Percentiles rank a stretch among this genome's conserved stretches.
Conservation (phyloP, 257 asterid genomes). For the Capsicum chinense region DNA sequence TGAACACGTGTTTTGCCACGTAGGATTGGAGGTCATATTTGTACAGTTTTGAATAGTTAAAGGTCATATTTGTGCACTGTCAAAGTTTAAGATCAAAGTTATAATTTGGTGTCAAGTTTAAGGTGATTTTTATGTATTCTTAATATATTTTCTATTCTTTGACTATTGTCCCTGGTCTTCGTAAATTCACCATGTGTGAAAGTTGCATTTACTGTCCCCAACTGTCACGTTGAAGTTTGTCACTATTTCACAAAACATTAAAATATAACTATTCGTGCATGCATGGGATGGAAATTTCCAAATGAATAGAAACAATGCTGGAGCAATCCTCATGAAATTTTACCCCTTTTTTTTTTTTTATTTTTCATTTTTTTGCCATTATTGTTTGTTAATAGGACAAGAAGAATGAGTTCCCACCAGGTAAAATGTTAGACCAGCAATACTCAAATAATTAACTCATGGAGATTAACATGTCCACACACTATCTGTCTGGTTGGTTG, state of each 20-base stretch:
- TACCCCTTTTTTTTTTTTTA: neutral
- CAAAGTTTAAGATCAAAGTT: too few species aligned
- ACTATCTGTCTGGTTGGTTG: conserved; percentile 20
- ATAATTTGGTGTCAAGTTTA: too few species aligned
- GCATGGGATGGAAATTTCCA: conserved; percentile 27
- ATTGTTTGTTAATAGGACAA: neutral
- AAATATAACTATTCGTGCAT: conserved; percentile 13
- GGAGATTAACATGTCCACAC: conserved; percentile 23
- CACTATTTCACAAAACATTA: neutral
- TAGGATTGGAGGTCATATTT: too few species aligned
- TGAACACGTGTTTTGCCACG: too few species aligned
- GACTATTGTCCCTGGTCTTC: conserved; percentile 36
- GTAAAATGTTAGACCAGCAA: conserved; percentile 14
- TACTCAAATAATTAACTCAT: conserved; percentile 20
- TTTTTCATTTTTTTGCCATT: neutral
- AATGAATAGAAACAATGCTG: conserved; percentile 20
- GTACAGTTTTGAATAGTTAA: too few species aligned
- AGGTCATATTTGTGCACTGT: too few species aligned
- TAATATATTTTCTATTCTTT: conserved; percentile 12
- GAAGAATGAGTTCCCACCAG: neutral
- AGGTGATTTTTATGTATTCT: neutral
- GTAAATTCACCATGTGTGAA: conserved; percentile 37
- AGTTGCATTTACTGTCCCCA: conserved; percentile 37
- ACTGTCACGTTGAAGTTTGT: conserved; percentile 18
- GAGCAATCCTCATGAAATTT: conserved; percentile 20